A percentile compares a stretch with the other conserved stretches of the same genome.
Evolutionary conservation across 192 early-diverging fungal genomes (phyloP).

Genomic region (Coemansia sp.): DNA sequence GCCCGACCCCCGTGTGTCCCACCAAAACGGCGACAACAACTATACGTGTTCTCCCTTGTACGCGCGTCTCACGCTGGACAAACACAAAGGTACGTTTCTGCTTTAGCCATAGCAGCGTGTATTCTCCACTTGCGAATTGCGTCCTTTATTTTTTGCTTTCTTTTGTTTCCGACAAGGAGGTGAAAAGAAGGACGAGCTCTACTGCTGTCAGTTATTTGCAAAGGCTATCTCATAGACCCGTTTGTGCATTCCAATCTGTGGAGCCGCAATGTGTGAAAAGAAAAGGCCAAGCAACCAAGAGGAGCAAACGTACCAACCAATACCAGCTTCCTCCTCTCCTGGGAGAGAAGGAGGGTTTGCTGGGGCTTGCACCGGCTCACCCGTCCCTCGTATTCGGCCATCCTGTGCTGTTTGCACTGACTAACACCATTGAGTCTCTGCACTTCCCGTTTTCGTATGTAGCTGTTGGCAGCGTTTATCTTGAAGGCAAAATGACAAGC

Average conservation of each 20-base stretch:
- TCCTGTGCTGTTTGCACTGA: not conserved
- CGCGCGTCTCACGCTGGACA: not conserved
- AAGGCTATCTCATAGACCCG: not conserved
- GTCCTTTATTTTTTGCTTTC: too few species aligned
- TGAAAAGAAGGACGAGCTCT: too few species aligned
- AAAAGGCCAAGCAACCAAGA: too few species aligned
- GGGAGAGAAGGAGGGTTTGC: too few species aligned
- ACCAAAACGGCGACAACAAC: not conserved
- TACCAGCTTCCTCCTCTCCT: too few species aligned
- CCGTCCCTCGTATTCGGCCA: not conserved
- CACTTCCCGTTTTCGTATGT: not conserved
- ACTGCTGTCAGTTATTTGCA: not conserved
- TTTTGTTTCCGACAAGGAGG: not conserved
- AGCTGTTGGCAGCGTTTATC: not conserved
- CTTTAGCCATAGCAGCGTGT: not conserved
- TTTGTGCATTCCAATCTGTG: not conserved
- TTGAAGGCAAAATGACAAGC: conserved; percentile 13
- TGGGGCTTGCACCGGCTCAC: not conserved
- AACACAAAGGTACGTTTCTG: not conserved
- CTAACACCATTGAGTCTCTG: not conserved
- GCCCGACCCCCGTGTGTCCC: not conserved
- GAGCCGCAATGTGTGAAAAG: not conserved
- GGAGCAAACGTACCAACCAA: too few species aligned
- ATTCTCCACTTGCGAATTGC: too few species aligned
- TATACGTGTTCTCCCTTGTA: not conserved